These are phyloP conservation scores for Aspergillus asperescens DNA, from an alignment of 495 filamentous ascomycete genomes.

Conservation along the genomic window DNA sequence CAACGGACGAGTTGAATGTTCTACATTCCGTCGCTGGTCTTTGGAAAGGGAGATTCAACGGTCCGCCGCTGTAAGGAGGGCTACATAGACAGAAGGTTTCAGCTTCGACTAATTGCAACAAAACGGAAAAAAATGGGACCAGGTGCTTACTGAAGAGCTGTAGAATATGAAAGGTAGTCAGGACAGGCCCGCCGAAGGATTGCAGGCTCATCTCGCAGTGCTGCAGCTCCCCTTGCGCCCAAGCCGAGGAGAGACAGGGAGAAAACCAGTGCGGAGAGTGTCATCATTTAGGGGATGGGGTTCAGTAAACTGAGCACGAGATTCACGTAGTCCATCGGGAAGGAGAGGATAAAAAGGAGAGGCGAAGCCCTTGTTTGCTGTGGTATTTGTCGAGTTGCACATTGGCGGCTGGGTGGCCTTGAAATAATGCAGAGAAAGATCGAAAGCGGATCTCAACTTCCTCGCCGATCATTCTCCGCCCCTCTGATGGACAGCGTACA, in stretches of 20 bases:
- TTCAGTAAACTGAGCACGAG: background rate
- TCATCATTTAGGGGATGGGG: background rate
- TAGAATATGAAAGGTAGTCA: constrained; percentile 46
- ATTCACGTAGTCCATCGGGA: constrained; percentile 1
- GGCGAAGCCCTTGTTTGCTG: background rate
- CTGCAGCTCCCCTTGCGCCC: constrained; percentile 23
- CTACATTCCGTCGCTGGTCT: constrained; percentile 74
- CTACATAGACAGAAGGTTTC: constrained; percentile 31
- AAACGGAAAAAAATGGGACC: background rate
- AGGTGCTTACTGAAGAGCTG: constrained; percentile 39
- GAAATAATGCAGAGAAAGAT: constrained; percentile 9
- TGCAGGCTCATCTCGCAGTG: constrained; percentile 23
- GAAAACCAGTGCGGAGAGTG: constrained; percentile 19
- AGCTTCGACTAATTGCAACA: background rate
- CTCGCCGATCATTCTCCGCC: background rate
- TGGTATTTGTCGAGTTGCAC: constrained; percentile 6
- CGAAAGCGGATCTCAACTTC: background rate
- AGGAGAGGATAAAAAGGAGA: background rate
- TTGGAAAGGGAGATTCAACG: constrained; percentile 81
- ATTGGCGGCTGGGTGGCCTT: background rate
- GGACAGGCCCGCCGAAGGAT: constrained; percentile 44
- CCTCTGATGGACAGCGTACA: background rate
- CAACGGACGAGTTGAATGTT: constrained; percentile 77
- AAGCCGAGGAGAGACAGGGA: constrained; percentile 22
- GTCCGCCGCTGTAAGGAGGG: constrained; percentile 72